phyloP scores from a whole-genome alignment of 2,329 filamentous ascomycete species.

The Arachnomyces sp. region DNA sequence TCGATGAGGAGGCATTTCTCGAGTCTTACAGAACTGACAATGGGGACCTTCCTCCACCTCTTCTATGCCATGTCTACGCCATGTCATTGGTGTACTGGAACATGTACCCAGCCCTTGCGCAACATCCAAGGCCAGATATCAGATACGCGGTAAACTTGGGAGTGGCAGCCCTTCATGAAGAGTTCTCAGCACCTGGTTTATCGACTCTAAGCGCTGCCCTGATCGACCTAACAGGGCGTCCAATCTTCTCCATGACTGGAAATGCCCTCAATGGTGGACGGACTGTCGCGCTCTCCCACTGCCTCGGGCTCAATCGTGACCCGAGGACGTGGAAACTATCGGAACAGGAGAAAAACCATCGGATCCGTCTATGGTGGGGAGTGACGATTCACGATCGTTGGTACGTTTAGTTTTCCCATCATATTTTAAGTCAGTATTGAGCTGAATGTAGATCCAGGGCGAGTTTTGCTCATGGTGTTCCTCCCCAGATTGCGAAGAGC shows the following conservation, averaged over 20 bases:
- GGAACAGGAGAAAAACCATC: slow-evolving; percentile 42
- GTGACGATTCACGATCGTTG: slow-evolving; percentile 50
- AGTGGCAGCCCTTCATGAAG: slow-evolving; percentile 52
- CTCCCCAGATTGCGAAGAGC: slow-evolving; percentile 44
- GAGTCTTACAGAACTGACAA: slow-evolving; percentile 39
- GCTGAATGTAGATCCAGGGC: slow-evolving; percentile 28
- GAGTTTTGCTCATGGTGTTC: slow-evolving; percentile 48
- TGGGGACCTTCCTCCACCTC: slow-evolving; percentile 46
- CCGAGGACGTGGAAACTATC: slow-evolving; percentile 46
- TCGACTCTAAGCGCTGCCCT: slow-evolving; percentile 51
- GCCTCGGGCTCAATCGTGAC: slow-evolving; percentile 48
- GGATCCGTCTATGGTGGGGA: slow-evolving; percentile 50
- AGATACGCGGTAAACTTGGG: slow-evolving; percentile 57
- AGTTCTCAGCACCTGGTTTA: slow-evolving; percentile 50
- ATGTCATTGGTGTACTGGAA: slow-evolving; percentile 52
- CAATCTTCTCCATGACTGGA: slow-evolving; percentile 52
- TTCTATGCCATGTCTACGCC: slow-evolving; percentile 51
- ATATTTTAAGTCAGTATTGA: slow-evolving; percentile 11
- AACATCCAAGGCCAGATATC: slow-evolving; percentile 46
- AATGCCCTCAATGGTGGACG: slow-evolving; percentile 48
- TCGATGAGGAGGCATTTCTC: slow-evolving; percentile 49
- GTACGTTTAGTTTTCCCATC: slow-evolving; percentile 17
- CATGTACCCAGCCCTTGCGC: slow-evolving; percentile 36
- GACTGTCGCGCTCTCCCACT: slow-evolving; percentile 47
- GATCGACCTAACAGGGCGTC: slow-evolving; percentile 52